A percentile compares a stretch with the other conserved stretches of the same genome.
Evolutionary conservation across 2,329 filamentous ascomycete species (phyloP).

Genomic region (Cladosporium phlei): DNA sequence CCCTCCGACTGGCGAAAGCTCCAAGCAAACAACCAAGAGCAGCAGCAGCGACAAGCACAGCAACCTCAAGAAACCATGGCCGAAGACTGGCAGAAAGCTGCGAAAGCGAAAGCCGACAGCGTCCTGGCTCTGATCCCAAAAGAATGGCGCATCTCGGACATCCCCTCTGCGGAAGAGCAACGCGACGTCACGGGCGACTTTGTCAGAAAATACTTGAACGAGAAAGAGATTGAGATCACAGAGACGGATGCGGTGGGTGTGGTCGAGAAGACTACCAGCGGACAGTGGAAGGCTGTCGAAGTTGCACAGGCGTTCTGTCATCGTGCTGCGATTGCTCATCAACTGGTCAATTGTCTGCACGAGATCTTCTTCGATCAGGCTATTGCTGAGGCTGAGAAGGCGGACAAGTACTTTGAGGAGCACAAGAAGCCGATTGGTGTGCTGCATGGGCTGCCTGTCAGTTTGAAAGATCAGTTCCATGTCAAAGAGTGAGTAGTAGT

Average conservation of each 20-base stretch:
- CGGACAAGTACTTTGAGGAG: constrained; percentile 38
- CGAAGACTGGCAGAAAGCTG: constrained; percentile 46
- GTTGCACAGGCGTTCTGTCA: constrained; percentile 48
- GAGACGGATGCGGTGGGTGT: constrained; percentile 56
- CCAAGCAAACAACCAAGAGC: constrained; percentile 1
- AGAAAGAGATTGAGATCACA: constrained; percentile 56
- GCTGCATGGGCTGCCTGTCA: constrained; percentile 46
- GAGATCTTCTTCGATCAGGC: constrained; percentile 47
- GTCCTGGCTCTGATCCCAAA: constrained; percentile 52
- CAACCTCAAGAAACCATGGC: constrained; percentile 20
- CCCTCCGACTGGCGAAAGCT: constrained; percentile 12
- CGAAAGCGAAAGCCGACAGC: constrained; percentile 50
- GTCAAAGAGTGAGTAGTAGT: constrained; percentile 31
- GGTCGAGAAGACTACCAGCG: constrained; percentile 49
- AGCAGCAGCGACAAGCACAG: too few species aligned
- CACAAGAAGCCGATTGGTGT: constrained; percentile 40
- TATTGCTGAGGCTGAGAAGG: constrained; percentile 37
- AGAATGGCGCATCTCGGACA: constrained; percentile 49
- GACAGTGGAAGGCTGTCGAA: constrained; percentile 53
- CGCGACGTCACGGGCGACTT: constrained; percentile 54
- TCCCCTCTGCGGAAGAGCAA: constrained; percentile 49
- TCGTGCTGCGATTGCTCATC: constrained; percentile 38
- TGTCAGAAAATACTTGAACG: constrained; percentile 51
- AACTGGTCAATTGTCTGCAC: constrained; percentile 44
- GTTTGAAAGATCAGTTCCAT: constrained; percentile 48